Conservation (phyloP, 495 filamentous ascomycete genomes). For the Lasiosphaeria hispida region DNA sequence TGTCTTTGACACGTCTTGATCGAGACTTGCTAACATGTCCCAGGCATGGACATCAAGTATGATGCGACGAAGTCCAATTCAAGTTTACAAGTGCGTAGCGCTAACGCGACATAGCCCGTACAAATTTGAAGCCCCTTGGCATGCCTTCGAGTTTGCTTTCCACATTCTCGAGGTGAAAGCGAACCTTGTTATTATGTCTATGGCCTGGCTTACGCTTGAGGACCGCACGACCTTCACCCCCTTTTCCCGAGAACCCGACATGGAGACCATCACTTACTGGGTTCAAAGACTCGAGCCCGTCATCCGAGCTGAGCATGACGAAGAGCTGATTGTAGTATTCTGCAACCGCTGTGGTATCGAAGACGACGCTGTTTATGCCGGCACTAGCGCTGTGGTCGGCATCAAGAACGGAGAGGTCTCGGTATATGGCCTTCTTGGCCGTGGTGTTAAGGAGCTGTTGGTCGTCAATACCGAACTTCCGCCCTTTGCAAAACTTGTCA, state of each 20-base stretch:
- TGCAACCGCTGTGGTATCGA: slow-evolving; percentile 80
- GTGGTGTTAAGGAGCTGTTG: slow-evolving; percentile 61
- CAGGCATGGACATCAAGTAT: slow-evolving; percentile 70
- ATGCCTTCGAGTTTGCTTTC: slow-evolving; percentile 79
- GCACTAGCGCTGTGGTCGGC: slow-evolving; percentile 80
- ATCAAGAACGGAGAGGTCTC: slow-evolving; percentile 65
- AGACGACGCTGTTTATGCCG: slow-evolving; percentile 71
- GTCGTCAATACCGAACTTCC: slow-evolving; percentile 57
- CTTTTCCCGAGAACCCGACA: slow-evolving; percentile 59
- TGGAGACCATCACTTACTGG: slow-evolving; percentile 87
- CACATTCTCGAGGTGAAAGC: slow-evolving; percentile 63
- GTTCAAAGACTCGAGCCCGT: slow-evolving; percentile 73
- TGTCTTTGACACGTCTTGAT: background rate
- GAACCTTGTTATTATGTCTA: slow-evolving; percentile 74
- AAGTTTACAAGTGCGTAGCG: background rate
- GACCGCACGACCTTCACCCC: slow-evolving; percentile 43
- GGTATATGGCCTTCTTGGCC: slow-evolving; percentile 64
- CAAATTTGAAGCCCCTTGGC: slow-evolving; percentile 72
- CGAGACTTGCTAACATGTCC: slow-evolving; percentile 6
- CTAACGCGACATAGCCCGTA: slow-evolving; percentile 27
- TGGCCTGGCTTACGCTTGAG: slow-evolving; percentile 81
- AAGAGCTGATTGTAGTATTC: slow-evolving; percentile 75
- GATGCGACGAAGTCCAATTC: background rate
- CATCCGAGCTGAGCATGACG: slow-evolving; percentile 51
- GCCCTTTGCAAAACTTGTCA: slow-evolving; percentile 31